These are phyloP conservation scores for Leucocoprinus sp. DNA, from an alignment of 768 basidiomycete genomes.

Conservation along the genomic window DNA sequence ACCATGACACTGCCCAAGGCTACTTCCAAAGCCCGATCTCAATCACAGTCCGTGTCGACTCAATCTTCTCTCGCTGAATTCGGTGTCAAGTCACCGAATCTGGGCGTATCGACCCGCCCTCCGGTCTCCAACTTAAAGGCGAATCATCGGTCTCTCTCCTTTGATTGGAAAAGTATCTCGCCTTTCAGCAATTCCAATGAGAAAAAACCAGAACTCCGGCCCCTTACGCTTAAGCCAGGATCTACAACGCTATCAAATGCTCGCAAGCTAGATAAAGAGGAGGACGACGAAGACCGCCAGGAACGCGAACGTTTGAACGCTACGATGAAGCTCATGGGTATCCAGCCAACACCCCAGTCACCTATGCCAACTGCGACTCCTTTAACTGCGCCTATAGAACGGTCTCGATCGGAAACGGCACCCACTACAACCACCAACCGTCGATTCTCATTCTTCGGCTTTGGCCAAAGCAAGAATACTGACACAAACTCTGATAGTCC, in stretches of 20 bases:
- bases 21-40: constrained; percentile 46
- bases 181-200: constrained; percentile 48
- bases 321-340: constrained; percentile 93
- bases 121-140: constrained; percentile 26
- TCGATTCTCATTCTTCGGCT: constrained; percentile 72
- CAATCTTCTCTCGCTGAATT: constrained; percentile 23
- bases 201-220: constrained; percentile 63
- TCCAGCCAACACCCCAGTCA: constrained; percentile 54
- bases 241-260: constrained; percentile 46
- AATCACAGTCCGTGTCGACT: constrained; percentile 39
- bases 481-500: constrained; percentile 37
- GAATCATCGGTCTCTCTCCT: constrained; percentile 72
- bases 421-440: constrained; percentile 26
- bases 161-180: constrained; percentile 79
- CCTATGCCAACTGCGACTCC: constrained; percentile 24
- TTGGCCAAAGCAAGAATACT: constrained; percentile 24
- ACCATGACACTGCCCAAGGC: constrained; percentile 23
- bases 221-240: constrained; percentile 67
- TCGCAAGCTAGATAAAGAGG: constrained; percentile 76
- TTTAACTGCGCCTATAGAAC: constrained; percentile 19
- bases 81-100: constrained; percentile 16
- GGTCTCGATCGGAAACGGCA: constrained; percentile 19
- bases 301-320: constrained; percentile 85
- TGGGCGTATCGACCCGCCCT: constrained; percentile 1
- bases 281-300: constrained; percentile 87